Evolutionary conservation across 148 eudicot species (phyloP).

Genomic region (Silene conica): DNA sequence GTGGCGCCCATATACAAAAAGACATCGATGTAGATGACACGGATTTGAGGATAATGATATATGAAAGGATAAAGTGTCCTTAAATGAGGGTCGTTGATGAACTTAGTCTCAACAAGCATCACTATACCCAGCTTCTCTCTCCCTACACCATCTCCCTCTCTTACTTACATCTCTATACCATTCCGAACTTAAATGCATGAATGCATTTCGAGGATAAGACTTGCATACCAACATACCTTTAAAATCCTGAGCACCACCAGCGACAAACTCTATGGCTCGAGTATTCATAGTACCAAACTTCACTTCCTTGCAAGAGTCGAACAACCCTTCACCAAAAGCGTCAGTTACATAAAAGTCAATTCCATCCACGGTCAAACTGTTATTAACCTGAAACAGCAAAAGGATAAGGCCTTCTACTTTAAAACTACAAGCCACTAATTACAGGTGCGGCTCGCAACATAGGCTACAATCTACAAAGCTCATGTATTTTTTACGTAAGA

Average conservation of each 20-base stretch:
- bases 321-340: slow-evolving; percentile 82
- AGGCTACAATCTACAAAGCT: slow-evolving; percentile 7
- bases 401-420: slow-evolving; percentile 14
- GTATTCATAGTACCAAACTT: slow-evolving; percentile 95
- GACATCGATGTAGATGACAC: too few relatives aligned
- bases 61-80: not conserved
- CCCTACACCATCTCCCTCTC: not conserved
- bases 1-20: too few relatives aligned
- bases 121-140: slow-evolving; percentile 1
- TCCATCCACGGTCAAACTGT: slow-evolving; percentile 74
- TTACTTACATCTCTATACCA: not conserved
- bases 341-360: slow-evolving; percentile 77
- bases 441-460: slow-evolving; percentile 3
- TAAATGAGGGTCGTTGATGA: not conserved
- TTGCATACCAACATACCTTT: slow-evolving; percentile 40
- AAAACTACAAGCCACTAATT: slow-evolving; percentile 1
- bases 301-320: slow-evolving; percentile 90
- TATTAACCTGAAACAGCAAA: slow-evolving; percentile 59
- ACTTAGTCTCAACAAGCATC: not conserved
- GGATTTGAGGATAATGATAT: too few relatives aligned
- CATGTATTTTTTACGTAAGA: not conserved
- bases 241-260: slow-evolving; percentile 86
- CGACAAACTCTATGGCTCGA: slow-evolving; percentile 82
- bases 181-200: not conserved
- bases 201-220: not conserved